A percentile compares a stretch with the other conserved stretches of the same genome.
Conservation (phyloP, 2,329 filamentous ascomycete genomes). For the Mollisiaceae sp. region DNA sequence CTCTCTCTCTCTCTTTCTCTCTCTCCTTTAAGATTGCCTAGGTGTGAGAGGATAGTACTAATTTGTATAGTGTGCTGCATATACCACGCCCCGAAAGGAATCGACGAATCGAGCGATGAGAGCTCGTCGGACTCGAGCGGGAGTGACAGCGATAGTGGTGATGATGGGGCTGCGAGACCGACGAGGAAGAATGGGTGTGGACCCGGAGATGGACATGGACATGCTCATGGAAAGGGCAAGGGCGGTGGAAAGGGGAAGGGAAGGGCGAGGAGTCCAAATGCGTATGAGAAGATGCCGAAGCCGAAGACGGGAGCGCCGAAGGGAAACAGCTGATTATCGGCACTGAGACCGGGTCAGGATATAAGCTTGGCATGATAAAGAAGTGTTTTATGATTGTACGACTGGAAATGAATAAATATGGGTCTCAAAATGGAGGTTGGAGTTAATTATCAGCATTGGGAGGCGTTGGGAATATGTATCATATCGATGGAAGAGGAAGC, state of each 20-base stretch:
- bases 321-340: neutral
- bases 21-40: too few relatives aligned
- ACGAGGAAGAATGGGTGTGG: slow-evolving; percentile 31
- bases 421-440: slow-evolving; percentile 15
- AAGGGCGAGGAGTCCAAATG: slow-evolving; percentile 74
- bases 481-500: neutral
- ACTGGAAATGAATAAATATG: slow-evolving; percentile 9
- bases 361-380: neutral
- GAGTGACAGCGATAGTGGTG: slow-evolving; percentile 45
- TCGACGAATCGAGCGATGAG: slow-evolving; percentile 81
- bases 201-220: slow-evolving; percentile 40
- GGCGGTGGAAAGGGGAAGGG: slow-evolving; percentile 43
- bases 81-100: slow-evolving; percentile 83
- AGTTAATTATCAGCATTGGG: slow-evolving; percentile 14
- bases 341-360: neutral
- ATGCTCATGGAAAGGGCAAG: slow-evolving; percentile 43
- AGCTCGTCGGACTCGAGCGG: slow-evolving; percentile 59
- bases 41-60: neutral
- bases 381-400: slow-evolving; percentile 14
- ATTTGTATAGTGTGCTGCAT: slow-evolving; percentile 86
- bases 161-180: slow-evolving; percentile 52
- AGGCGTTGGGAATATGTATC: slow-evolving; percentile 6
- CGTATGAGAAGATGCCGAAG: slow-evolving; percentile 78
- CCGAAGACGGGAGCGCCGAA: slow-evolving; percentile 46
- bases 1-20: neutral